These are phyloP conservation scores for Populus tomentosa DNA, from an alignment of 441 rosid genomes.

Conservation along the genomic window DNA sequence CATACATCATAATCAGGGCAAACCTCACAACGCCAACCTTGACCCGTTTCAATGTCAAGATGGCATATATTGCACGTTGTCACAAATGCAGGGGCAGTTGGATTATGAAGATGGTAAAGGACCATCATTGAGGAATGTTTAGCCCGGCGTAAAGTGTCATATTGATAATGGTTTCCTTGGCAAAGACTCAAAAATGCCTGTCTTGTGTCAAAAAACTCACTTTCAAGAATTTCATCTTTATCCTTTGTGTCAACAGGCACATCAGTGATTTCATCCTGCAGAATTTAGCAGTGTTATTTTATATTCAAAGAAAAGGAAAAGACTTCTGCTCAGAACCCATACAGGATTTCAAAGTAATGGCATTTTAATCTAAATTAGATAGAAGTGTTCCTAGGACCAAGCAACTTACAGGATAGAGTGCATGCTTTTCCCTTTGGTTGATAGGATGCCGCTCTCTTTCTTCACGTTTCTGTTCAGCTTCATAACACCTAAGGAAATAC, in stretches of 20 bases:
- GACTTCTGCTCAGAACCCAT: not conserved
- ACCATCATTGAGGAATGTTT: constrained; percentile 99
- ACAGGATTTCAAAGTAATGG: not conserved
- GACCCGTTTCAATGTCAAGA: constrained; percentile 98
- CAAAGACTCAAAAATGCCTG: constrained; percentile 99
- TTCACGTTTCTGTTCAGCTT: constrained; percentile 82
- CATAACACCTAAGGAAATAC: constrained; percentile 64
- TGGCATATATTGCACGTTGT: constrained; percentile 85
- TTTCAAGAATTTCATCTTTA: constrained; percentile 95
- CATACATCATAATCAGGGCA: constrained; percentile 99
- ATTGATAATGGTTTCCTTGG: constrained; percentile 99
- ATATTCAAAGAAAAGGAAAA: not conserved
- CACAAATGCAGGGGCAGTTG: constrained; percentile 99
- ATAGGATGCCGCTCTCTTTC: constrained; percentile 94
- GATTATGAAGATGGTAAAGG: constrained; percentile 99
- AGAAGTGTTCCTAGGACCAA: constrained; percentile 1
- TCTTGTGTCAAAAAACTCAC: constrained; percentile 98
- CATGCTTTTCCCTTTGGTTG: constrained; percentile 80
- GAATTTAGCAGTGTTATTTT: constrained; percentile 16
- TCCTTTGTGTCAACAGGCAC: constrained; percentile 86
- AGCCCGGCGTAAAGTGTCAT: constrained; percentile 96
- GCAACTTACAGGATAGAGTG: constrained; percentile 64
- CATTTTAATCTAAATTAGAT: not conserved
- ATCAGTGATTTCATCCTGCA: constrained; percentile 72
- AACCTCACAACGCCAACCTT: constrained; percentile 99